These are phyloP conservation scores for Fusarium chaquense DNA, from an alignment of 2,329 filamentous ascomycete species.

Conservation along the genomic window DNA sequence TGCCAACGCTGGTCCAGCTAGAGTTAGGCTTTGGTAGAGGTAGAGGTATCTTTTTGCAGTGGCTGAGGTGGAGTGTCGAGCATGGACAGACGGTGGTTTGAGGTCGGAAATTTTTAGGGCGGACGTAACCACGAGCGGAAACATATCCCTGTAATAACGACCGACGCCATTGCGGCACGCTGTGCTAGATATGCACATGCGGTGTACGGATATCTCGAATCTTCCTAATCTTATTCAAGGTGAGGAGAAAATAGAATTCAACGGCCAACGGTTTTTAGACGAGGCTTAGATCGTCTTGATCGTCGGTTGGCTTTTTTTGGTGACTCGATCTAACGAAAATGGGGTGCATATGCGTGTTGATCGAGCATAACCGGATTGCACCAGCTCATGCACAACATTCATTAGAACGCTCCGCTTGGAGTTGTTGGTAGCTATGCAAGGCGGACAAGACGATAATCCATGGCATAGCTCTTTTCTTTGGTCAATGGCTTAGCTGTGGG, in stretches of 20 bases:
- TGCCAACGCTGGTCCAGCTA: conserved; percentile 41
- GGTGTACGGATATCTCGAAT: conserved; percentile 17
- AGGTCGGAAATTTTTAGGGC: conserved; percentile 47
- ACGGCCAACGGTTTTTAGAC: conserved; percentile 31
- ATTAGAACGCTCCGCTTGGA: conserved; percentile 14
- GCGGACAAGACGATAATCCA: conserved; percentile 30
- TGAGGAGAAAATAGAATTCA: conserved; percentile 1
- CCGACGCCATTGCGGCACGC: conserved; percentile 36
- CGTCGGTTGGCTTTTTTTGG: conserved; percentile 8
- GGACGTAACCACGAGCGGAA: conserved; percentile 46
- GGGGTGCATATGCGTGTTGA: conserved; percentile 32
- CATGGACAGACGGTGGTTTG: conserved; percentile 46
- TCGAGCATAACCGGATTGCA: conserved; percentile 23
- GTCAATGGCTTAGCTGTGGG: conserved; percentile 45
- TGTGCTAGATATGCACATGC: conserved; percentile 33
- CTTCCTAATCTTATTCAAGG: conserved; percentile 9
- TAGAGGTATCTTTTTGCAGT: conserved; percentile 34
- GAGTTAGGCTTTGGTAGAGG: conserved; percentile 26
- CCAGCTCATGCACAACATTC: conserved; percentile 45
- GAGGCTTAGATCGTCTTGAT: conserved; percentile 46
- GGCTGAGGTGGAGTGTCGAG: conserved; percentile 43
- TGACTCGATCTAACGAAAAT: conserved; percentile 27
- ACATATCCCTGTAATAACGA: conserved; percentile 32
- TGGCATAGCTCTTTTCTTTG: conserved; percentile 30
- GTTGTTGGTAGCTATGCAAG: conserved; percentile 27